These are phyloP conservation scores for Ceratobasidium sp. DNA, from an alignment of 1,284 basidiomycete species.

Conservation along the genomic window DNA sequence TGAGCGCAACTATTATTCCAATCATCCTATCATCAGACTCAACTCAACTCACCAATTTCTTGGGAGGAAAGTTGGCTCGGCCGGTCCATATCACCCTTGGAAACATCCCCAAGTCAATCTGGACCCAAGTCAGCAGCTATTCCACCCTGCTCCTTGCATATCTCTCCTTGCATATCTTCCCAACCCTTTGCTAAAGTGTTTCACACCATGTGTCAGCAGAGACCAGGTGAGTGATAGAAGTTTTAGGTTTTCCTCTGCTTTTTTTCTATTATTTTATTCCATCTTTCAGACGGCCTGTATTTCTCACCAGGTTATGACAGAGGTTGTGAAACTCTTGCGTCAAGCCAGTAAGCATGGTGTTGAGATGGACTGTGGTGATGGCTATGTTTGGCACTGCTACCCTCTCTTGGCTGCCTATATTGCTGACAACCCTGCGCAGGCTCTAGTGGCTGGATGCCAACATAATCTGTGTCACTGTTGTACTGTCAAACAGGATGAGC, in stretches of 20 bases:
- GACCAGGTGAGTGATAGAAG: neutral
- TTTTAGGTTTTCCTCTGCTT: neutral
- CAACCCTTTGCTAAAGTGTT: neutral
- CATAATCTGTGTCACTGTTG: conserved; percentile 34
- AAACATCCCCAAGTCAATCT: conserved; percentile 20
- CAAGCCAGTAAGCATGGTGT: conserved; percentile 39
- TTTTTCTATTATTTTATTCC: neutral
- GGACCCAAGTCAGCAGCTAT: neutral
- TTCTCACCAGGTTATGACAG: conserved; percentile 43
- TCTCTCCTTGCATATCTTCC: neutral
- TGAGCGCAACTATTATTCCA: conserved; percentile 46
- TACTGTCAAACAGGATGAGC: conserved; percentile 15
- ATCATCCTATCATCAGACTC: conserved; percentile 43
- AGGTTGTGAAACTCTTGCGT: conserved; percentile 28
- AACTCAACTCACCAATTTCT: conserved; percentile 43
- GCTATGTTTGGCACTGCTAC: conserved; percentile 30
- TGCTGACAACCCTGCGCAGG: conserved; percentile 47
- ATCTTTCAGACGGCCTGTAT: conserved; percentile 3
- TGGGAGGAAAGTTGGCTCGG: conserved; percentile 34
- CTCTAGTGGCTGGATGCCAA: conserved; percentile 35
- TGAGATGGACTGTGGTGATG: conserved; percentile 47
- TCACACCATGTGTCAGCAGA: neutral
- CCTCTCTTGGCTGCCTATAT: conserved; percentile 43
- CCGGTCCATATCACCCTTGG: conserved; percentile 44
- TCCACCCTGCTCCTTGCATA: neutral